Base-by-base conservation (phyloP, 164 flowering plant genomes). In the Annona cherimola region DNA sequence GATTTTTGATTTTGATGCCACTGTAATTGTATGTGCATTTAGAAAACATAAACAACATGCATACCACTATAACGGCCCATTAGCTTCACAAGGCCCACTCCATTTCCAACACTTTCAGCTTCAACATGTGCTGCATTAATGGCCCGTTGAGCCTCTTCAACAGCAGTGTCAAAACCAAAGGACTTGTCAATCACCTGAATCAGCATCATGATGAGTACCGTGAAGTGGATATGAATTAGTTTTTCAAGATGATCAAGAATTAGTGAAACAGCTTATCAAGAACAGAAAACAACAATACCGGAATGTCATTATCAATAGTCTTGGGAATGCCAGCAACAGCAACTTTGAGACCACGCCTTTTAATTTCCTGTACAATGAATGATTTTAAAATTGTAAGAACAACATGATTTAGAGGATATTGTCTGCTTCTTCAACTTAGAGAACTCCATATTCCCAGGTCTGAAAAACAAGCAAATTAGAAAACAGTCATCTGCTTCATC, bases 71-170 rank as follows among this genome's bases (percentile, higher is more conserved):
- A 69, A 64, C 98, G 94, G 55, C 99, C 99, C 98, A 95, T 95
- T 67, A 95, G 72, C 86, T 95, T 95, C 75, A 95, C 99, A 70
- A 95, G 73, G 41, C 99, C 99, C 46, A 95, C 83, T 61, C 99
- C 90, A 84, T 95, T 95, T 76, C 91, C 98, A 57, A 75, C 45
- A 74, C 99, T 95, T 81, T 85, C 89, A 68, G 94, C 85, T 83
- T 94, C 99, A 76, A 92, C 98, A 84, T 92, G 99, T 19, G 98
- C 99, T 5, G 99, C 98, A 82, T 91, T 95, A 55, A 95, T 95
- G 71, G 98, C 99, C 72, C 99, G 89, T 69, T 95, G 97, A 72
- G 99, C 99, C 80, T 95, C 99, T 81, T 95, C 99, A 63, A 94
- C 99, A 61, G 99, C 97, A 76, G 97, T 84, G 78, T 92, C 97